Evolutionary conservation across 108 stramenopile genomes (phyloP).

Genomic region (Nitzschia putrida): DNA sequence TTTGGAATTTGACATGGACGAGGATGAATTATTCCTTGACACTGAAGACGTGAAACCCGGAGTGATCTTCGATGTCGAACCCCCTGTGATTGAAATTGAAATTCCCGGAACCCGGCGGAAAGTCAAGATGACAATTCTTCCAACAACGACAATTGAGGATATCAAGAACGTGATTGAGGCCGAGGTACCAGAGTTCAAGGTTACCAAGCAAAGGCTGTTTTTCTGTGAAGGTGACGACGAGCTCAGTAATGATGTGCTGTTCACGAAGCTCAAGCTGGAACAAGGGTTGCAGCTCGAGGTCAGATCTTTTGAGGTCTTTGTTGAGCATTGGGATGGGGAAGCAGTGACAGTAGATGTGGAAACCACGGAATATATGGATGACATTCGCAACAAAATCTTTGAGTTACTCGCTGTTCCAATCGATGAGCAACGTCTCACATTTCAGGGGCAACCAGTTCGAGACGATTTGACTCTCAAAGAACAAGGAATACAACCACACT

Average conservation of each 20-base stretch:
- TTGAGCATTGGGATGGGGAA: conserved; percentile 25
- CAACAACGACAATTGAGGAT: conserved; percentile 26
- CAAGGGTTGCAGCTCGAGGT: conserved; percentile 22
- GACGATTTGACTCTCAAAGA: conserved; percentile 17
- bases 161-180: conserved; percentile 18
- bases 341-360: neutral
- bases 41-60: neutral
- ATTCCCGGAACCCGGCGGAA: conserved; percentile 14
- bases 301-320: conserved; percentile 10
- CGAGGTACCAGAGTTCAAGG: conserved; percentile 16
- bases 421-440: conserved; percentile 21
- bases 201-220: conserved; percentile 14
- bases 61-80: conserved; percentile 8
- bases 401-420: neutral
- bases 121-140: conserved; percentile 20
- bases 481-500: conserved; percentile 19
- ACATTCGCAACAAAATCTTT: conserved; percentile 13
- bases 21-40: conserved; percentile 12
- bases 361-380: conserved; percentile 25
- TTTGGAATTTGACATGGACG: conserved; percentile 11
- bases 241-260: conserved; percentile 17
- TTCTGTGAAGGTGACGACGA: conserved; percentile 26
- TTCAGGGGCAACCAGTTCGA: conserved; percentile 22
- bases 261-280: conserved; percentile 22
- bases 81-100: conserved; percentile 20